Evolutionary conservation across 1,139 yeast genomes (phyloP).

Genomic region (Candida sp.): DNA sequence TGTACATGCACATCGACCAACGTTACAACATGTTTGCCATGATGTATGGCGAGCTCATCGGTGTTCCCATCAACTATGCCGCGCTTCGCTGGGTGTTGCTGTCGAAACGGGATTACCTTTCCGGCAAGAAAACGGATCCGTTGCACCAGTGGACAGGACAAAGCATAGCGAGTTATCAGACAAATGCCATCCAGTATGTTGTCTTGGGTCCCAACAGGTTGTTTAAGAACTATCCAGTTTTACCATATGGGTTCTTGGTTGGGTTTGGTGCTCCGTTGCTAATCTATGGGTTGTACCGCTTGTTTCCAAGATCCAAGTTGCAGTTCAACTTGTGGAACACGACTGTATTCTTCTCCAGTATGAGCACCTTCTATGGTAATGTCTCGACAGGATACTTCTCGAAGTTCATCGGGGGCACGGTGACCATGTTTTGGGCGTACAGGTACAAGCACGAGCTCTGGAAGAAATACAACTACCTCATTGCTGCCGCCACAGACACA

Average conservation of each 20-base stretch:
- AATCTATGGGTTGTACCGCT: slow-evolving; percentile 31
- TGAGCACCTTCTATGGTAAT: slow-evolving; percentile 53
- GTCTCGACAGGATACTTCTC: slow-evolving; percentile 55
- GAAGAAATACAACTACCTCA: slow-evolving; percentile 48
- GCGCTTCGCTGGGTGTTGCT: slow-evolving; percentile 51
- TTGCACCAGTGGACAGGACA: slow-evolving; percentile 61
- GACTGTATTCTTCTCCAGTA: slow-evolving; percentile 52
- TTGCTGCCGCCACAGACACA: slow-evolving; percentile 56
- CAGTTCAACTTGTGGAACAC: slow-evolving; percentile 49
- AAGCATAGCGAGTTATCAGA: slow-evolving; percentile 40
- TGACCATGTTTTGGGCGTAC: slow-evolving; percentile 48
- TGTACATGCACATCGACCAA: slow-evolving; percentile 54
- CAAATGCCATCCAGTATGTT: slow-evolving; percentile 56
- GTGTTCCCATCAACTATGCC: slow-evolving; percentile 52
- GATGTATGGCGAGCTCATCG: slow-evolving; percentile 53
- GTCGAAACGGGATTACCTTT: slow-evolving; percentile 40
- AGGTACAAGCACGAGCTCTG: slow-evolving; percentile 41
- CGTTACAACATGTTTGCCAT: slow-evolving; percentile 51
- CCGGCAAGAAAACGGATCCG: slow-evolving; percentile 44
- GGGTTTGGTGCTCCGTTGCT: slow-evolving; percentile 44
- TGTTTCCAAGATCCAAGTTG: slow-evolving; percentile 20
- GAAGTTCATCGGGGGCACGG: slow-evolving; percentile 50
- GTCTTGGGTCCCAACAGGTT: slow-evolving; percentile 50
- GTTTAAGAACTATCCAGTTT: slow-evolving; percentile 40
- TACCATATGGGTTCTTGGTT: slow-evolving; percentile 49